phyloP scores from a whole-genome alignment of 257 asterid species.

The Mentha longifolia region DNA sequence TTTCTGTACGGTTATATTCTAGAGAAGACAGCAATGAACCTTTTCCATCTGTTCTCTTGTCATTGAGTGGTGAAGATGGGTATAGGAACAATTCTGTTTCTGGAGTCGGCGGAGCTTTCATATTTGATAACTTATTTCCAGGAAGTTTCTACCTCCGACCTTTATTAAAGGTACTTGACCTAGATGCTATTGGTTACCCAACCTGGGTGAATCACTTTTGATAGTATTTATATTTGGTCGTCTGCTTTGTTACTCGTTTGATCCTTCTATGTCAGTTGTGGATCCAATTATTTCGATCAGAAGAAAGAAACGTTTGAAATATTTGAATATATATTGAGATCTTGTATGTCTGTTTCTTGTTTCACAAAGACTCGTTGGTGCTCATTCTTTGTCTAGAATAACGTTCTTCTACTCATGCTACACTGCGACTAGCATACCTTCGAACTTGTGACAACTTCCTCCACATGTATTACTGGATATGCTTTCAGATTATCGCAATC shows the following conservation, averaged over 20 bases:
- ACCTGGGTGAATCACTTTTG: constrained; percentile 19
- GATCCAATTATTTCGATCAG: constrained; percentile 22
- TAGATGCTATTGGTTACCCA: constrained; percentile 20
- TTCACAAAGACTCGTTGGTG: background rate
- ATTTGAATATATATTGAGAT: constrained; percentile 21
- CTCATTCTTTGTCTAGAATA: constrained; percentile 20
- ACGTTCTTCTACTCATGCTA: constrained; percentile 17
- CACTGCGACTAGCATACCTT: constrained; percentile 12
- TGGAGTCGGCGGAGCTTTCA: constrained; percentile 77
- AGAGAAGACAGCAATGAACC: constrained; percentile 69
- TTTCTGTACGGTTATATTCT: constrained; percentile 69
- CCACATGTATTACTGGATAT: constrained; percentile 6
- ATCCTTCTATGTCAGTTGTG: constrained; percentile 10
- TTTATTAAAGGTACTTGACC: constrained; percentile 73
- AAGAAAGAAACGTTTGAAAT: constrained; percentile 10
- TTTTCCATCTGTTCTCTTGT: constrained; percentile 86
- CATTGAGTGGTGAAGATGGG: constrained; percentile 98
- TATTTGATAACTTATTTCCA: constrained; percentile 79
- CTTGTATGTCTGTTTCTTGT: constrained; percentile 12
- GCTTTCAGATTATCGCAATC: constrained; percentile 22
- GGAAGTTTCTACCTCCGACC: constrained; percentile 98
- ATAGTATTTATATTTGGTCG: constrained; percentile 16
- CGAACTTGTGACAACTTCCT: constrained; percentile 15
- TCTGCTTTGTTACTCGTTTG: constrained; percentile 17
- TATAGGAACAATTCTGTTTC: constrained; percentile 91